Evolutionary conservation across 208 protist species (phyloP).

Genomic region (Leishmania martiniquensis): DNA sequence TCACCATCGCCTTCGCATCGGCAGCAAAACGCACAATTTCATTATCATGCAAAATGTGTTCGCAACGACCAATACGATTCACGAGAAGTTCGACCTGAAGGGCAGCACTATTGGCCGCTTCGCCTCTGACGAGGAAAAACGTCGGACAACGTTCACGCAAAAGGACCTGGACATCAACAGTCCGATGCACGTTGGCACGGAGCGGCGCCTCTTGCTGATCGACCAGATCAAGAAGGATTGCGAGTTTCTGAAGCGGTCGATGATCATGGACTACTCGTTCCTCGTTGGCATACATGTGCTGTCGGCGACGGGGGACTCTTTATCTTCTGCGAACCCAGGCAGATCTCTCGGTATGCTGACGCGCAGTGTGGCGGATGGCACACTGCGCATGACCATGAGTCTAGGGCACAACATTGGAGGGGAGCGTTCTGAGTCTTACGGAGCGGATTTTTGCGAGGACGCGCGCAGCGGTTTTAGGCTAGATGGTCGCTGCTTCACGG

Average conservation of each 20-base stretch:
- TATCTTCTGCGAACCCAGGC: background rate
- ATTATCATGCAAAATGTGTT: constrained; percentile 97
- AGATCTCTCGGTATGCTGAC: constrained; percentile 7
- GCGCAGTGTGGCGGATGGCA: constrained; percentile 9
- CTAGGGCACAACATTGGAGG: background rate
- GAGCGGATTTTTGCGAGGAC: background rate
- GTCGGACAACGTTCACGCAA: constrained; percentile 86
- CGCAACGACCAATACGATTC: constrained; percentile 87
- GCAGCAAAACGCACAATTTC: constrained; percentile 71
- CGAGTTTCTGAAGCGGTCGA: constrained; percentile 82
- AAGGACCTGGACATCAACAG: constrained; percentile 93
- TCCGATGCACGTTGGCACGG: constrained; percentile 72
- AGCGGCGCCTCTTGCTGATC: constrained; percentile 73
- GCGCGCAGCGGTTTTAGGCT: constrained; percentile 10
- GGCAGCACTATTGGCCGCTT: constrained; percentile 92
- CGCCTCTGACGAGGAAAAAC: constrained; percentile 79
- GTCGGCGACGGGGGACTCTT: constrained; percentile 20
- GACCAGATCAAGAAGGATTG: constrained; percentile 89
- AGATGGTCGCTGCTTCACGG: constrained; percentile 79
- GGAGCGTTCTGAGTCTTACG: constrained; percentile 9
- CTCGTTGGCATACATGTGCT: constrained; percentile 91
- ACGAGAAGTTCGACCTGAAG: constrained; percentile 95
- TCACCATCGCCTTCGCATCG: constrained; percentile 79
- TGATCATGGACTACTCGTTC: constrained; percentile 95
- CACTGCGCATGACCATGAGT: constrained; percentile 9